Evolutionary conservation across 148 eudicot genomes (phyloP).

Genomic region (Amaranthus hypochondriacus): DNA sequence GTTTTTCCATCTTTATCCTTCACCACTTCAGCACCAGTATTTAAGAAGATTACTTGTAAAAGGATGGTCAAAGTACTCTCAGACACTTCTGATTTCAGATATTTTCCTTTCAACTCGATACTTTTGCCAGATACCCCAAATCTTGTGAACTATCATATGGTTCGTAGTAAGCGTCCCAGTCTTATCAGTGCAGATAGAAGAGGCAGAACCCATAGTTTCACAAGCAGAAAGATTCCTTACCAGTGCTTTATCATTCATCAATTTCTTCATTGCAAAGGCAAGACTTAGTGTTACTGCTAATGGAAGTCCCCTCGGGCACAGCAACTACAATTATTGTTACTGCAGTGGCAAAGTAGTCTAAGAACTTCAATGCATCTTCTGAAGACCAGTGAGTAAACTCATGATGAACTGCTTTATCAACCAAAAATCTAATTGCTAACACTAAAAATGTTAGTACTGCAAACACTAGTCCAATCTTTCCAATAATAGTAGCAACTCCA

Average conservation of each 20-base stretch:
- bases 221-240: slow-evolving; percentile 93
- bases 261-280: slow-evolving; percentile 93
- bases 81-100: slow-evolving; percentile 33
- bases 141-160: slow-evolving; percentile 77
- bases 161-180: slow-evolving; percentile 97
- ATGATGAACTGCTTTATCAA: slow-evolving; percentile 41
- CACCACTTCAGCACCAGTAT: slow-evolving; percentile 82
- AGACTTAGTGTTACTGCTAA: slow-evolving; percentile 94
- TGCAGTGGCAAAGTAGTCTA: slow-evolving; percentile 84
- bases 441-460: slow-evolving; percentile 77
- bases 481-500: slow-evolving; percentile 95
- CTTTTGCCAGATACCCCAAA: slow-evolving; percentile 56
- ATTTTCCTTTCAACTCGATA: slow-evolving; percentile 36
- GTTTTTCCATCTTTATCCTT: slow-evolving; percentile 51
- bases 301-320: slow-evolving; percentile 96
- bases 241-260: slow-evolving; percentile 77
- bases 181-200: slow-evolving; percentile 84
- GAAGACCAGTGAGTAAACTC: slow-evolving; percentile 68
- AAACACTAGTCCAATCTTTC: slow-evolving; percentile 78
- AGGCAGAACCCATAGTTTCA: slow-evolving; percentile 95
- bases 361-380: slow-evolving; percentile 56
- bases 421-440: slow-evolving; percentile 51
- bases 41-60: slow-evolving; percentile 61
- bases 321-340: slow-evolving; percentile 94
- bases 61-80: slow-evolving; percentile 38